Evolutionary conservation across 164 flowering plant species (phyloP).

Genomic region (Saururus chinensis): DNA sequence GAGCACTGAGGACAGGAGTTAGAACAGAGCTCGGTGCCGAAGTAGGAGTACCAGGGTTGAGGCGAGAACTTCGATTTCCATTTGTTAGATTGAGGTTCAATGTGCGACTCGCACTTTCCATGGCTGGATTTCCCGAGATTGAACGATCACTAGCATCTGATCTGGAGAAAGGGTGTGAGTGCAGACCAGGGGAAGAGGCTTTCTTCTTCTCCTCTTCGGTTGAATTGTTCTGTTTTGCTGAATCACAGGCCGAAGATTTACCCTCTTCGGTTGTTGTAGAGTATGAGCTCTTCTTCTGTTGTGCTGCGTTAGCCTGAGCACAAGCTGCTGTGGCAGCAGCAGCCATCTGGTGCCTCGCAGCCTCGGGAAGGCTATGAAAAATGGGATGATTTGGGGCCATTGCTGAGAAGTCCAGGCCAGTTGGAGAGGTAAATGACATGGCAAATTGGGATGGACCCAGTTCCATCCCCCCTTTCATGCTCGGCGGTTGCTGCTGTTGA

Average conservation of each 20-base stretch:
- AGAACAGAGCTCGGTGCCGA: constrained; percentile 14
- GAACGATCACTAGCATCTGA: constrained; percentile 40
- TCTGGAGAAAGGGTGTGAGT: constrained; percentile 65
- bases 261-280: constrained; percentile 31
- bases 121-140: constrained; percentile 25
- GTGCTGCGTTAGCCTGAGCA: constrained; percentile 31
- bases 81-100: constrained; percentile 33
- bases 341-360: constrained; percentile 56
- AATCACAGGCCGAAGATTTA: constrained; percentile 22
- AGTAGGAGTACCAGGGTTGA: constrained; percentile 12
- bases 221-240: constrained; percentile 12
- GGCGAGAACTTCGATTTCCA: constrained; percentile 22
- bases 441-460: constrained; percentile 62
- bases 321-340: constrained; percentile 37
- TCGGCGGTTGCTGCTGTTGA: constrained; percentile 35
- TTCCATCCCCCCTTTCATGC: constrained; percentile 49
- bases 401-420: constrained; percentile 62
- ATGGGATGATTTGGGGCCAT: constrained; percentile 57
- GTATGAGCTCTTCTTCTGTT: constrained; percentile 44
- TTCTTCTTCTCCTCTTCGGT: constrained; percentile 49
- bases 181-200: constrained; percentile 20
- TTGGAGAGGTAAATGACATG: constrained; percentile 60
- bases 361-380: constrained; percentile 61
- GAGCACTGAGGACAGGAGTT: constrained; percentile 6
- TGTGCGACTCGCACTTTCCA: constrained; percentile 47